Percentiles rank a stretch among this genome's conserved stretches.
Evolutionary conservation across 2,329 filamentous ascomycete species (phyloP).

Genomic region (Fusarium oxysporum): DNA sequence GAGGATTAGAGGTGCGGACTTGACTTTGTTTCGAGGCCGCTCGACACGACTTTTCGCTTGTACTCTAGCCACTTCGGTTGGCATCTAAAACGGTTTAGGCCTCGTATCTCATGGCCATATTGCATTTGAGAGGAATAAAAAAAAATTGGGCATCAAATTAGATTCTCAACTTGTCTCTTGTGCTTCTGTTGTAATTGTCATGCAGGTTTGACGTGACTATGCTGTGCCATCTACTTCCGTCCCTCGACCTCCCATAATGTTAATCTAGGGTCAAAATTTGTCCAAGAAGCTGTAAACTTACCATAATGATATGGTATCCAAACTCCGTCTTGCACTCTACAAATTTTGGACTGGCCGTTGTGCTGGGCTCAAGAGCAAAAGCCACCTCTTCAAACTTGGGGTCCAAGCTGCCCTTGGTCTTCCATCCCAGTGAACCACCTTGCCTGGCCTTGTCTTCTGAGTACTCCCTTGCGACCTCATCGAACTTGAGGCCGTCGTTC

Average conservation of each 20-base stretch:
- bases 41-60: constrained; percentile 54
- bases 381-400: constrained; percentile 79
- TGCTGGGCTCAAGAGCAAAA: constrained; percentile 75
- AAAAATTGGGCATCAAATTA: constrained; percentile 50
- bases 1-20: constrained; percentile 55
- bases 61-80: constrained; percentile 61
- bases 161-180: constrained; percentile 30
- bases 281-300: constrained; percentile 50
- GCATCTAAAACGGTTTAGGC: constrained; percentile 58
- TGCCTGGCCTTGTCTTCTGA: constrained; percentile 82
- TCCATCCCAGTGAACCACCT: constrained; percentile 79
- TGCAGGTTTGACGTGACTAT: neutral
- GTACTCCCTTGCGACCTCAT: constrained; percentile 77
- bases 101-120: constrained; percentile 50
- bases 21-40: constrained; percentile 49
- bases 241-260: constrained; percentile 53
- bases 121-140: constrained; percentile 54
- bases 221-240: constrained; percentile 49
- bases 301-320: constrained; percentile 86
- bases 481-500: constrained; percentile 75
- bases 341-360: constrained; percentile 71
- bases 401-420: constrained; percentile 74
- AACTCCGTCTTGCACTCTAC: constrained; percentile 79
- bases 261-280: neutral
- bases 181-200: neutral